Evolutionary conservation across 805 yeast genomes (phyloP), one percentile per base, ranked within the genome.

Genomic region (Candida rishiriensis): DNA sequence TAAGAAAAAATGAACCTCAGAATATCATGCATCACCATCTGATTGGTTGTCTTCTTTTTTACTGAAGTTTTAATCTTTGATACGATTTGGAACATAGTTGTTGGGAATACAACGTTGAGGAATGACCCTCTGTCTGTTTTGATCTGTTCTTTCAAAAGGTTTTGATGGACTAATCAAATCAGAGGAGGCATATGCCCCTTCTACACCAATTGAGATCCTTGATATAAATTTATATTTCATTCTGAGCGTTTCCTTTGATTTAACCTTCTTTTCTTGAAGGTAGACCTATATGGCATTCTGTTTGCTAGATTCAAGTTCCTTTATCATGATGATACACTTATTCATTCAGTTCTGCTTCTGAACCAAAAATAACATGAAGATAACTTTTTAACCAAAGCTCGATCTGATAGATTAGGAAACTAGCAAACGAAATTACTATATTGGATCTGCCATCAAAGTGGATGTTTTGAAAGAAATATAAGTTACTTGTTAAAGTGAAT

Each of bases 11-110:
- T 75, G 86, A 93, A 81, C 83, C 93, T 85, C 69, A 69, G 85
- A 86, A 82, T 78, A 54, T 41, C 96, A 88, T 88, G 96, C 96
- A 88, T 88, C 95, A 88, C 96, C 96, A 88, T 85, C 96, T 88
- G 96, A 87, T 61, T 53, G 39, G 14, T 33, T 15, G 14, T 14
- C 15, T n/a, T n/a, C 15, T 15, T 35, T 39, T 16, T 16, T 10
- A 17, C 15, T 30, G 11, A 13, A 28, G 12, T 29, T 14, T 29
- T 29, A 9, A 10, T 13, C 16, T 29, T 10, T 15, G 21, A 34
- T n/a, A n/a, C n/a, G n/a, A n/a, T n/a, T n/a, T n/a, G n/a, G n/a
- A 34, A 10, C 26, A 21, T 7, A 21, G 26, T 21, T 4, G 26
- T 21, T 21, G 26, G 26, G 7, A 21, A 21, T 5, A 7, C 26